Base-by-base conservation (phyloP, 1,139 yeast genomes). In the Entelexis sorbosivorans region DNA sequence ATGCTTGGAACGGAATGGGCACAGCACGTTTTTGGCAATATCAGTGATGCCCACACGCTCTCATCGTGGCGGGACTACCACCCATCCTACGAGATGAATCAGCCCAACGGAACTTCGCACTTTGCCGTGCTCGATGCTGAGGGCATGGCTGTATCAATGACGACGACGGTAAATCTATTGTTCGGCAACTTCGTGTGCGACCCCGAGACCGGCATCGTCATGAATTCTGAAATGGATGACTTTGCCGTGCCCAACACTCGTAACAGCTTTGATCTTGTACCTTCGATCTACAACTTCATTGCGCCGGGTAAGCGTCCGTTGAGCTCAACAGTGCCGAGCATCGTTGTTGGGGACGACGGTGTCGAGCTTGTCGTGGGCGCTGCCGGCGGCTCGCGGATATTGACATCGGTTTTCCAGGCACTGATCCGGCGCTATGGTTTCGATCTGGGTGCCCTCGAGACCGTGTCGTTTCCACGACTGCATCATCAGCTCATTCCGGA, bases 141-240 rank as follows among this genome's bases (percentile, higher is more conserved):
- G 42, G 72, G 81, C 34, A 83, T 84, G 69, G 85, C 96, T 0
- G 89, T 91, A 4, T 73, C 87, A 3, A 73, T 89, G 74, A 91
- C 97, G 2, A 84, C 96, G 1, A 89, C 97, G 0, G 80, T 91
- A n/a, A 91, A 91, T 64, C 69, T 88, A 48, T 66, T 78, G 46
- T 91, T 88, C 66, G 98, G 97, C 0, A 81, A 91, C 13, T 64
- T 80, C 61, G 80, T 89, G 7, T 84, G 82, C 63, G 97, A 89
- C 63, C 81, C 82, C 2, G 64, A 56, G 1, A 89, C 97, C 0
- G 97, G 97, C 1, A 71, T 91, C 14, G 74, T 91, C 9, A 69
- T 91, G 61, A 91, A 91, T 68, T 81, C 87, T 59, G 88, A 91
- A 65, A 89, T 91, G 96, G 96, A 91, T 66, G 97, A 91, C 65